A percentile compares a stretch with the other conserved stretches of the same genome.
phyloP scores from a whole-genome alignment of 768 basidiomycete species.

The Collybia sp. region DNA sequence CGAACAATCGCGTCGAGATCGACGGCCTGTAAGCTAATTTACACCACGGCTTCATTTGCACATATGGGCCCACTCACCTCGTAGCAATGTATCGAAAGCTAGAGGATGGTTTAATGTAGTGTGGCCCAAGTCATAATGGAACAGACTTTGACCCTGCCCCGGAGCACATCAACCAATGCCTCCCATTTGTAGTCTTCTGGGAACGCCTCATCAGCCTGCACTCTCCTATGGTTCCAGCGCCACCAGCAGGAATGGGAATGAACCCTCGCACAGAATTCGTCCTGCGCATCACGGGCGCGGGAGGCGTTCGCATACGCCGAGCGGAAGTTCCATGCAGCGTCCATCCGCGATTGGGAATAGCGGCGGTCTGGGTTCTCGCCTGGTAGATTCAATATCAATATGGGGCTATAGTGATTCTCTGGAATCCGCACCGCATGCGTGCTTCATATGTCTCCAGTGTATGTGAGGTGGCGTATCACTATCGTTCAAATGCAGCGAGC shows the following conservation, averaged over 20 bases:
- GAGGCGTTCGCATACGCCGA: conserved; percentile 67
- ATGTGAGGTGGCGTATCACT: conserved; percentile 27
- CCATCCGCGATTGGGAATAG: conserved; percentile 53
- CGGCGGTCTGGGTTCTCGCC: conserved; percentile 54
- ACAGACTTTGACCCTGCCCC: conserved; percentile 69
- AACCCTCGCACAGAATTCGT: conserved; percentile 55
- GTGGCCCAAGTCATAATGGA: not conserved
- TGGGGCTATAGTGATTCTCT: too few relatives aligned
- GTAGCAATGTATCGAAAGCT: conserved; percentile 40
- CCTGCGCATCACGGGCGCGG: conserved; percentile 62
- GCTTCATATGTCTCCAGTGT: conserved; percentile 82
- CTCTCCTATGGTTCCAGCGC: conserved; percentile 3
- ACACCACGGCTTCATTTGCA: too few relatives aligned
- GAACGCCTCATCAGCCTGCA: conserved; percentile 30
- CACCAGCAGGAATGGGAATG: conserved; percentile 16
- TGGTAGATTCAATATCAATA: not conserved
- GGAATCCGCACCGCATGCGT: conserved; percentile 46
- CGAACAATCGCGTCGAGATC: conserved; percentile 66
- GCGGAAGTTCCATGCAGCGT: conserved; percentile 64
- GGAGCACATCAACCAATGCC: conserved; percentile 60
- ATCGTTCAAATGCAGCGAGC: conserved; percentile 33
- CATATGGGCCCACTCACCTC: conserved; percentile 20
- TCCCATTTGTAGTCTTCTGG: conserved; percentile 72
- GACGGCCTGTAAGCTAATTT: conserved; percentile 37
- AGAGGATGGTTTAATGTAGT: not conserved